Evolutionary conservation across 169 alveolate species (phyloP).

Genomic region (Cyclospora cayetanensis): DNA sequence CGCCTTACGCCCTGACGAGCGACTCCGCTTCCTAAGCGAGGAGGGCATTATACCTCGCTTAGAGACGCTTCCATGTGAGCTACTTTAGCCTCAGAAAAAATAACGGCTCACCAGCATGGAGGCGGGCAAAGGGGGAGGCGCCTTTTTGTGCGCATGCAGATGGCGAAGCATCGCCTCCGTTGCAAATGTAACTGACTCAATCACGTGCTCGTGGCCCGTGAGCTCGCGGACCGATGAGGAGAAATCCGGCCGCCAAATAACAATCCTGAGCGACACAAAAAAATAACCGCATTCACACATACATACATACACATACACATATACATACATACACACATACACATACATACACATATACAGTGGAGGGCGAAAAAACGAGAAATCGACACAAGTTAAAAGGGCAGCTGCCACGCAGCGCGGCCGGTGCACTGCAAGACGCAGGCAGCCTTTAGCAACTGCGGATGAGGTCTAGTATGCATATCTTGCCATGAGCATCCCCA

Average conservation of each 20-base stretch:
- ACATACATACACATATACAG: too few species aligned
- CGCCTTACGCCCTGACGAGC: too few species aligned
- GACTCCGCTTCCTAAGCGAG: too few species aligned
- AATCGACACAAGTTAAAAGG: not conserved
- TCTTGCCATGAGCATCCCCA: too few species aligned
- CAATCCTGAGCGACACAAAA: not conserved
- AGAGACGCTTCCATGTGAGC: too few species aligned
- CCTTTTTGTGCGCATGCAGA: constrained; percentile 19
- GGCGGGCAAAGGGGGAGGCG: constrained; percentile 62
- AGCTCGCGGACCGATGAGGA: constrained; percentile 32
- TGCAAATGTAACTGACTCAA: constrained; percentile 48
- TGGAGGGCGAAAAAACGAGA: not conserved
- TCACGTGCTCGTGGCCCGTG: constrained; percentile 61
- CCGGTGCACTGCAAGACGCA: not conserved
- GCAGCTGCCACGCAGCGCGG: not conserved
- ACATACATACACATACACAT: too few species aligned
- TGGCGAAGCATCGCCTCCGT: constrained; percentile 64
- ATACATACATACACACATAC: too few species aligned
- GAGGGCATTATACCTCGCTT: too few species aligned
- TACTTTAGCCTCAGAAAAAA: too few species aligned
- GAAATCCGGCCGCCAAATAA: constrained; percentile 51
- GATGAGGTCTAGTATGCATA: too few species aligned
- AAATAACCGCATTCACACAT: too few species aligned
- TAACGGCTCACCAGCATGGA: constrained; percentile 53
- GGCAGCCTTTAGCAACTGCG: not conserved